Conservation (phyloP, 2,329 filamentous ascomycete genomes). For the Ceratocystis lukuohia region DNA sequence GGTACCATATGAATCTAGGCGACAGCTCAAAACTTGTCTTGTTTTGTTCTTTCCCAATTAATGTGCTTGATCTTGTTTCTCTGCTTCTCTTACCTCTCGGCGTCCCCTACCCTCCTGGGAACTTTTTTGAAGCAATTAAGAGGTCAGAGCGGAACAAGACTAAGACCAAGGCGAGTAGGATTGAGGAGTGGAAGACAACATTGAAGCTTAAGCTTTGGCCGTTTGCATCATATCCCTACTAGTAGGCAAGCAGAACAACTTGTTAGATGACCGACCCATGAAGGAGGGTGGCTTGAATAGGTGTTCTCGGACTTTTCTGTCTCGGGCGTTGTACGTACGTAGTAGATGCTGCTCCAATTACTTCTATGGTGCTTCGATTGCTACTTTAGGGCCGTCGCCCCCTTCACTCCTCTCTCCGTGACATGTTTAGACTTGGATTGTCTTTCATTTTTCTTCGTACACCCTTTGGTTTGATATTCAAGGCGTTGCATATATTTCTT, state of each 20-base stretch:
- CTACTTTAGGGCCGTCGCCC: background rate
- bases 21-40: too few species aligned
- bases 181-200: constrained; percentile 1
- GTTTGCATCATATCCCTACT: constrained; percentile 6
- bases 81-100: background rate
- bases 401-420: background rate
- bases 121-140: background rate
- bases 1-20: too few species aligned
- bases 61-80: background rate
- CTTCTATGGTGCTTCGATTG: constrained; percentile 3
- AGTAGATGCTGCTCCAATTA: background rate
- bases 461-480: background rate
- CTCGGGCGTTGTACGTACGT: background rate
- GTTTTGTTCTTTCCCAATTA: too few species aligned
- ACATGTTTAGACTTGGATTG: background rate
- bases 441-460: constrained; percentile 3
- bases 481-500: background rate
- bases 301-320: constrained; percentile 1
- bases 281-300: background rate
- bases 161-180: background rate
- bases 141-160: constrained; percentile 8
- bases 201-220: constrained; percentile 10
- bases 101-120: background rate
- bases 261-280: background rate
- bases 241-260: background rate